phyloP scores from a whole-genome alignment of 225 moss, liverwort and hornwort species.

The Anthoceros angustus region DNA sequence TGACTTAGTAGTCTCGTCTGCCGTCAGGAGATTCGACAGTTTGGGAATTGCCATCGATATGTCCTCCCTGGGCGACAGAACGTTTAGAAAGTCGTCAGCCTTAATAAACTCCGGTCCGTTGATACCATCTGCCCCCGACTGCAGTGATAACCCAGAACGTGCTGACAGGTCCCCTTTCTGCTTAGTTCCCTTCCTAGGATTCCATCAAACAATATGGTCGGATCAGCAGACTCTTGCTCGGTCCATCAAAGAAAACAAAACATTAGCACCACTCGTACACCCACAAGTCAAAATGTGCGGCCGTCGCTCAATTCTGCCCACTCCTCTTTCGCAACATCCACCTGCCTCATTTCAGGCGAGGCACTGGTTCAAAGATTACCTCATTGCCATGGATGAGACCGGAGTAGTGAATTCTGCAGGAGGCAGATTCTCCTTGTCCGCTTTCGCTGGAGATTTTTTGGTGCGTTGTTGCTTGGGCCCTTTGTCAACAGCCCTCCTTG shows the following conservation, averaged over 20 bases:
- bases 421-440: constrained; percentile 2
- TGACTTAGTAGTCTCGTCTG: not conserved
- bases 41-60: not conserved
- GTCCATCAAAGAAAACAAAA: not conserved
- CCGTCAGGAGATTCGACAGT: not conserved
- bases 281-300: too few species aligned
- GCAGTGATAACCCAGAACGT: not conserved
- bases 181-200: not conserved
- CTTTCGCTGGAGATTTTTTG: not conserved
- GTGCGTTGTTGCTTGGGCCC: not conserved
- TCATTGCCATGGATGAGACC: not conserved
- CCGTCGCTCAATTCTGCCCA: too few species aligned
- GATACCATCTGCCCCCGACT: not conserved
- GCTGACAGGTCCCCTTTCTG: not conserved
- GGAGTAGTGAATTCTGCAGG: not conserved
- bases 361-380: not conserved
- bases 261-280: not conserved
- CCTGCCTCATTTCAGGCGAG: not conserved
- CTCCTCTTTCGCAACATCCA: too few species aligned
- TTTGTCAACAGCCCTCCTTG: not conserved
- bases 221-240: not conserved
- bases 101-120: not conserved
- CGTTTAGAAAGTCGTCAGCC: not conserved
- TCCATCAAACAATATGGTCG: not conserved
- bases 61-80: not conserved